Conservation (phyloP, 108 stramenopile species). For the Cyclotella distinguenda region DNA sequence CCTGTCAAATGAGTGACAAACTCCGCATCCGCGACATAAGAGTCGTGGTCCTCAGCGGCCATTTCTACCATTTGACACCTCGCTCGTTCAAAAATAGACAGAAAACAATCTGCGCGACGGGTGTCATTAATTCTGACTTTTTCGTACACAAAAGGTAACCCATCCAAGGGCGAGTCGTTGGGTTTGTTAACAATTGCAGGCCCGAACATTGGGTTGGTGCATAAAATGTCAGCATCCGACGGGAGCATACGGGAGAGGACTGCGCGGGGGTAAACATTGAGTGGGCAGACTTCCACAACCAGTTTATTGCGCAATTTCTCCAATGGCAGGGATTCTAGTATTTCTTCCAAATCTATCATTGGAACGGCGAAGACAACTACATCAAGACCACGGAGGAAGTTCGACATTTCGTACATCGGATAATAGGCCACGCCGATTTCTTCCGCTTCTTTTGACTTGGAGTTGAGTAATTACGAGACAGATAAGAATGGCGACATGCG, state of each 20-base stretch:
- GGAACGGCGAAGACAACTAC: slow-evolving; percentile 80
- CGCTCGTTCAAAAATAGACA: slow-evolving; percentile 86
- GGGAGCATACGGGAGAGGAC: slow-evolving; percentile 72
- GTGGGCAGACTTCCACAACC: slow-evolving; percentile 78
- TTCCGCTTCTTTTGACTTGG: slow-evolving; percentile 73
- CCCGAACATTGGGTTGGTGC: slow-evolving; percentile 95
- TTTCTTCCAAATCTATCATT: slow-evolving; percentile 78
- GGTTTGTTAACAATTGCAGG: slow-evolving; percentile 28
- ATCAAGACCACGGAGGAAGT: slow-evolving; percentile 70
- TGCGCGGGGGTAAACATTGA: slow-evolving; percentile 65
- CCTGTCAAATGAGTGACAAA: slow-evolving; percentile 95
- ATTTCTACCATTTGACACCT: slow-evolving; percentile 92
- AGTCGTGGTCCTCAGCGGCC: slow-evolving; percentile 89
- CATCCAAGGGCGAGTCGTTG: slow-evolving; percentile 66
- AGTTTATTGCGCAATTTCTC: slow-evolving; percentile 68
- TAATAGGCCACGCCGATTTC: slow-evolving; percentile 71
- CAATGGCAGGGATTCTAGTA: slow-evolving; percentile 55
- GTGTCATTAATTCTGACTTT: slow-evolving; percentile 75
- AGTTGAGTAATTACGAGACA: slow-evolving; percentile 8
- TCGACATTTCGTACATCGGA: slow-evolving; percentile 64
- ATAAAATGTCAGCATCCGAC: slow-evolving; percentile 84
- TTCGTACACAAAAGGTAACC: slow-evolving; percentile 91
- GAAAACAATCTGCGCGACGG: slow-evolving; percentile 77
- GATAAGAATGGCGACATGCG: neutral
- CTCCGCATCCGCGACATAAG: slow-evolving; percentile 89